phyloP scores from a whole-genome alignment of 2,329 filamentous ascomycete genomes.

The Cercospora sojina region DNA sequence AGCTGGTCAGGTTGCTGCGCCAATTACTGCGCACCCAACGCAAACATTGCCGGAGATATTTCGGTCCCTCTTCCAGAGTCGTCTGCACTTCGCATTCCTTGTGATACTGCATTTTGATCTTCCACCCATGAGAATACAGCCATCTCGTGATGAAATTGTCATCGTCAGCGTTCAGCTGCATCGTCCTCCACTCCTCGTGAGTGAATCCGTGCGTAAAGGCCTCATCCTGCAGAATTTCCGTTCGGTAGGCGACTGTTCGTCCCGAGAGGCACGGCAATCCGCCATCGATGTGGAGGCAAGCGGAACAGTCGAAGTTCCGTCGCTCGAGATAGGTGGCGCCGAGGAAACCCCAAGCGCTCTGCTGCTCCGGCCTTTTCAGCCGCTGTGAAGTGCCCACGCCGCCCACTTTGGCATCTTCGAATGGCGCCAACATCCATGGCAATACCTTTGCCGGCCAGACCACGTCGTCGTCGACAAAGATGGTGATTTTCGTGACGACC shows the following conservation, averaged over 20 bases:
- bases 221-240: constrained; percentile 79
- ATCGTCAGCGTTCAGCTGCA: constrained; percentile 91
- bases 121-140: constrained; percentile 89
- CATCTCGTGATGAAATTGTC: constrained; percentile 98
- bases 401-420: constrained; percentile 79
- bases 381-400: constrained; percentile 91
- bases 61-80: constrained; percentile 82
- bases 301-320: constrained; percentile 94
- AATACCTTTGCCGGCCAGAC: constrained; percentile 84
- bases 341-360: constrained; percentile 79
- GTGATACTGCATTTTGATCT: constrained; percentile 94
- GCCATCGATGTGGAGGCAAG: constrained; percentile 90
- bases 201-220: constrained; percentile 87
- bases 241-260: constrained; percentile 87
- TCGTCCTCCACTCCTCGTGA: constrained; percentile 83
- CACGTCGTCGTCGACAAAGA: constrained; percentile 95
- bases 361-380: constrained; percentile 66
- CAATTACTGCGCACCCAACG: constrained; percentile 97
- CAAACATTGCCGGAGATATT: constrained; percentile 89
- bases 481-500: constrained; percentile 77
- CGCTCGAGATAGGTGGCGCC: constrained; percentile 89
- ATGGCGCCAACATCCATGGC: constrained; percentile 89
- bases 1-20: constrained; percentile 91
- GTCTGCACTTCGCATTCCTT: constrained; percentile 88
- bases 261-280: constrained; percentile 97